phyloP scores from a whole-genome alignment of 208 protist genomes.

The Leishmania martiniquensis region DNA sequence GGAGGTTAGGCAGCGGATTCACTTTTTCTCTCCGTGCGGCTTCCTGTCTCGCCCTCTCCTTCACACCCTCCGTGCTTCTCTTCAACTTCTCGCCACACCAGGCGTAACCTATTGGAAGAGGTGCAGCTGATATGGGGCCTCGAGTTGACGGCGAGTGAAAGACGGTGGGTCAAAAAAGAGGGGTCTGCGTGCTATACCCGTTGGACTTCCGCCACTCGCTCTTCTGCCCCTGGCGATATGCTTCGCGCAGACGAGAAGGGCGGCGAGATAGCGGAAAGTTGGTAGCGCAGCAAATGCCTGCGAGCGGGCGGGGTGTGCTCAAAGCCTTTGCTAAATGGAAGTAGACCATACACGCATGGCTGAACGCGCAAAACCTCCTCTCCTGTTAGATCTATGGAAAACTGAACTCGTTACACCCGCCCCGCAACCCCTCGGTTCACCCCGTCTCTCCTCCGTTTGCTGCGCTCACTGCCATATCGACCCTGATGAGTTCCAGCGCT shows the following conservation, averaged over 20 bases:
- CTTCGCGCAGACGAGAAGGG: background rate
- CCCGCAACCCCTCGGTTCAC: no score
- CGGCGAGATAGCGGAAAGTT: background rate
- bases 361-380: background rate
- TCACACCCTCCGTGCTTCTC: no score
- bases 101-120: background rate
- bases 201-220: background rate
- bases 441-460: background rate
- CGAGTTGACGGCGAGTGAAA: background rate
- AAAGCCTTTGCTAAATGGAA: background rate
- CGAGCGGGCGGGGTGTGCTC: background rate
- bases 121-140: background rate
- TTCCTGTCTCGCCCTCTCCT: background rate
- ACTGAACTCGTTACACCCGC: background rate
- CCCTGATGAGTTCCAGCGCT: background rate
- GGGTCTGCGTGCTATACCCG: background rate
- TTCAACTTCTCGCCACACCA: background rate
- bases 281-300: background rate
- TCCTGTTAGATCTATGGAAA: background rate
- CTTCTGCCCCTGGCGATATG: background rate
- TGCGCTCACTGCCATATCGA: background rate
- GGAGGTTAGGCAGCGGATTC: background rate
- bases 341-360: background rate
- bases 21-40: no score
- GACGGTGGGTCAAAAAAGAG: background rate